Conservation (phyloP, 2,329 filamentous ascomycete genomes). For the Diaporthe amygdali region DNA sequence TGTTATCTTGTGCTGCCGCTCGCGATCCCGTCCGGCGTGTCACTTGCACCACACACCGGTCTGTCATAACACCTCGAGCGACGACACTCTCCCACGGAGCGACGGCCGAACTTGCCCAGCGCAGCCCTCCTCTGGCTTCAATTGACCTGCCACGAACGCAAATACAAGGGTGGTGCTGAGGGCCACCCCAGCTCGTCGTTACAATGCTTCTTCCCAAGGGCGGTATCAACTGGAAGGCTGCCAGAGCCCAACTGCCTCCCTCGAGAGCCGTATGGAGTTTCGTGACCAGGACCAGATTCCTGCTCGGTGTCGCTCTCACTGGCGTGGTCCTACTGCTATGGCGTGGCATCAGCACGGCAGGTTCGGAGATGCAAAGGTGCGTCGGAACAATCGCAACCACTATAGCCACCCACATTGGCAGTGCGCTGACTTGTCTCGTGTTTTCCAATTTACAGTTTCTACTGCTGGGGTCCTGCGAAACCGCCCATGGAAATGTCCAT, state of each 20-base stretch:
- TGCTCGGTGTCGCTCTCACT: constrained; percentile 73
- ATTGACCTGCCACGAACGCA: constrained; percentile 18
- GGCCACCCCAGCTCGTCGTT: constrained; percentile 44
- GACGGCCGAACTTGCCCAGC: constrained; percentile 18
- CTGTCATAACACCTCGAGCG: background rate
- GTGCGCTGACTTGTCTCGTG: constrained; percentile 7
- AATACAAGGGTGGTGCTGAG: constrained; percentile 44
- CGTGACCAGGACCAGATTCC: constrained; percentile 77
- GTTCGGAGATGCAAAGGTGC: constrained; percentile 90
- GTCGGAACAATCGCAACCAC: constrained; percentile 30
- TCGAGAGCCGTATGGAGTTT: constrained; percentile 73
- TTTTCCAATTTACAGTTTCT: constrained; percentile 68
- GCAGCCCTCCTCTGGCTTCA: constrained; percentile 10
- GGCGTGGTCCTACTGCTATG: constrained; percentile 82
- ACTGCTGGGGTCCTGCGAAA: constrained; percentile 95
- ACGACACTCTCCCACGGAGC: background rate
- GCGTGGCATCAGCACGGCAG: constrained; percentile 81
- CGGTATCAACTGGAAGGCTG: constrained; percentile 90
- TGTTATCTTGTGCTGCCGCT: constrained; percentile 8
- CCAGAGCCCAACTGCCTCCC: constrained; percentile 78
- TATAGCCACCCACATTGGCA: background rate
- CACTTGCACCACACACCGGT: background rate
- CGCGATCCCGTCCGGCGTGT: background rate
- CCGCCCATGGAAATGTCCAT: constrained; percentile 94
- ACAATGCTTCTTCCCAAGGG: constrained; percentile 90